Evolutionary conservation across 2,329 filamentous ascomycete genomes (phyloP), one percentile per base, ranked within the genome.

Genomic region (Cytospora mali): DNA sequence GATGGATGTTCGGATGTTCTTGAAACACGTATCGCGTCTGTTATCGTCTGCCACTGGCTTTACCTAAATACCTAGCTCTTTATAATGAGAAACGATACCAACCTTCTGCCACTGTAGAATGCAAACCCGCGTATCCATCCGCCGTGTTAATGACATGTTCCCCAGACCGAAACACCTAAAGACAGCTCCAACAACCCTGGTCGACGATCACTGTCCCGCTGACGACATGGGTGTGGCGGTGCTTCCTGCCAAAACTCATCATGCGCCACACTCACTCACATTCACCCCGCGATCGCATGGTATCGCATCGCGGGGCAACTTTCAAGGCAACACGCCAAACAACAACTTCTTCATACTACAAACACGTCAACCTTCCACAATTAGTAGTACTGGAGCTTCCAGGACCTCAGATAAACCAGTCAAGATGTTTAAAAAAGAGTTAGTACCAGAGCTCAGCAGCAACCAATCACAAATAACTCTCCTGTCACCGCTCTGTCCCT

Each of bases 341-440:
- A 16, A 18, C 35, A 35, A 25, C 7, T 13, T 21, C 29, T 28
- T 29, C 11, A 18, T 14, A 29, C 18, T n/a, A 27, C 28, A 31
- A 29, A 14, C 25, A 18, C 35, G 18, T 29, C 21, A 50, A 16
- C 10, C 39, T 48, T 35, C 6, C n/a, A 10, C 21, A 35, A 28
- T 16, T 23, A 28, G 5, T 52, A 27, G 49, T 25, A 27, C 35
- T 53, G 50, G 21, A 33, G 31, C 29, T 23, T 49, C 54, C 21
- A 25, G 25, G 52, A 27, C 18, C 56, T 55, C 54, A 42, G 23
- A 25, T 46, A 59, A 31, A 50, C 39, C 67, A 68, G 68, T 59
- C 77, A 86, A 73, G 66, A 96, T 96, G 92, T 96, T 96, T 76
- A 96, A 96, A 75, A 96, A 95, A 83, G 92, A 96, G 92, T 95